These are phyloP conservation scores for Capsicum pubescens DNA, from an alignment of 257 asterid species.

Conservation along the genomic window DNA sequence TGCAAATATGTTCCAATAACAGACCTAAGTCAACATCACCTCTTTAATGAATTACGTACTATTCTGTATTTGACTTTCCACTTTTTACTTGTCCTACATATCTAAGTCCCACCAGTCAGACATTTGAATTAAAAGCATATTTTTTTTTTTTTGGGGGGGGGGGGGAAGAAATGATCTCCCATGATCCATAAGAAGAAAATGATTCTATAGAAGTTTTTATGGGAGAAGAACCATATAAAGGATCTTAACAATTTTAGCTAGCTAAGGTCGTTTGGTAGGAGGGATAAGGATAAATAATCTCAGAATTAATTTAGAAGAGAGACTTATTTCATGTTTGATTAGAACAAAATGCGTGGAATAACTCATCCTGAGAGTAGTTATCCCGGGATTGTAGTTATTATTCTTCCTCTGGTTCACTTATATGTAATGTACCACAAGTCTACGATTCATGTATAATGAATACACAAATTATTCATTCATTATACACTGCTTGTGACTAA, in stretches of 20 bases:
- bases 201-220: background rate
- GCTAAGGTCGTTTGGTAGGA: no score
- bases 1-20: background rate
- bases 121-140: background rate
- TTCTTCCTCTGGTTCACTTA: no score
- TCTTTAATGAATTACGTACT: constrained; percentile 20
- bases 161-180: background rate
- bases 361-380: no score
- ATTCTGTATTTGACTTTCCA: background rate
- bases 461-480: background rate
- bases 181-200: background rate
- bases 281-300: no score
- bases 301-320: no score
- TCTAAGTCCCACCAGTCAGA: background rate
- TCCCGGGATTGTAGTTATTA: no score
- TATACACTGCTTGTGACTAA: background rate
- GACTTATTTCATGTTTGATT: no score
- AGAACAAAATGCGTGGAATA: no score
- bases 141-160: no score
- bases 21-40: constrained; percentile 7
- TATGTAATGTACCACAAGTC: background rate
- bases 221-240: background rate
- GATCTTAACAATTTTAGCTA: background rate
- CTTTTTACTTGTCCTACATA: background rate
- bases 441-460: background rate